Conservation (phyloP, 73 alveolate species). For the Effrenium voratum region DNA sequence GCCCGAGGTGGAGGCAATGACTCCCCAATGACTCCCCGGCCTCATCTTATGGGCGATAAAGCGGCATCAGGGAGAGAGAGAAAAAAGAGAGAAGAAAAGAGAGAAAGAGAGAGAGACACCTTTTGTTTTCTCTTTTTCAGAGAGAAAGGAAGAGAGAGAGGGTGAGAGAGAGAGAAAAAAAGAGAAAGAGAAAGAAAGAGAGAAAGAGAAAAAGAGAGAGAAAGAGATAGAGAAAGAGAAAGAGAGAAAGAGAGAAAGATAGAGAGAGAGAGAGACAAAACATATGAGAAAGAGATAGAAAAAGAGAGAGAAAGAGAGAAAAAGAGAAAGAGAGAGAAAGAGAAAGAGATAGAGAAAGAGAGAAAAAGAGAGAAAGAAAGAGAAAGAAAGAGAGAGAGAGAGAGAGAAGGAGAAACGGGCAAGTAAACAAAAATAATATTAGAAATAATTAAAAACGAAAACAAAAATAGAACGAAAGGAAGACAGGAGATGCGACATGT, state of each 20-base stretch:
- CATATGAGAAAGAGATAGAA: neutral
- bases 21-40: no score
- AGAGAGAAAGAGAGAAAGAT: neutral
- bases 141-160: neutral
- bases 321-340: neutral
- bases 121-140: no score
- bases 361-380: neutral
- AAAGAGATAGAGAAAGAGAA: neutral
- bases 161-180: neutral
- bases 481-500: no score
- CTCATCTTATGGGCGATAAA: no score
- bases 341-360: no score
- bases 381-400: neutral
- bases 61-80: no score
- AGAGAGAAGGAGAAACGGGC: neutral
- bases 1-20: no score
- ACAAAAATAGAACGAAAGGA: no score
- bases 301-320: neutral
- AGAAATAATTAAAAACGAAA: no score
- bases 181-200: neutral
- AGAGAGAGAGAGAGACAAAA: neutral
- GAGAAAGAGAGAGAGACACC: no score
- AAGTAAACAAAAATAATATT: no score
- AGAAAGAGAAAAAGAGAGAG: neutral
- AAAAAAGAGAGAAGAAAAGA: no score